A percentile compares a stretch with the other conserved stretches of the same genome.
These are phyloP conservation scores for Pseudopithomyces maydicus DNA, from an alignment of 2,329 filamentous ascomycete species.

Conservation along the genomic window DNA sequence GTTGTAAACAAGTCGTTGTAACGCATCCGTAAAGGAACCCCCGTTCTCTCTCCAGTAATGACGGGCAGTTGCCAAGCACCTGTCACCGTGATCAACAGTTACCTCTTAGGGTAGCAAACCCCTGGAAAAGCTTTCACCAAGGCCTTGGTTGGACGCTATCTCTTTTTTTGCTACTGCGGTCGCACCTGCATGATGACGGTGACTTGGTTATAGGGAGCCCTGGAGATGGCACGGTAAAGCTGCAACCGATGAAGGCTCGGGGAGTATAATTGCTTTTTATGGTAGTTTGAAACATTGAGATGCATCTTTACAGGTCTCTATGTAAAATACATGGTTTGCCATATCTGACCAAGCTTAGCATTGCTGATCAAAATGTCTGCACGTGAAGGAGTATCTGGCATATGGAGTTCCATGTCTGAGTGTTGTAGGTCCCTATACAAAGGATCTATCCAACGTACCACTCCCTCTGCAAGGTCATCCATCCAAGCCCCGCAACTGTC, in stretches of 20 bases:
- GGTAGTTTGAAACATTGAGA: no score
- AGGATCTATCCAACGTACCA: constrained; percentile 1
- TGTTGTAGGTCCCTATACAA: background rate
- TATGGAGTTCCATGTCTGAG: no score
- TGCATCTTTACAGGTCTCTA: no score
- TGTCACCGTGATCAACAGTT: constrained; percentile 2
- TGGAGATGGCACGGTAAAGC: no score
- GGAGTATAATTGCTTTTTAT: no score
- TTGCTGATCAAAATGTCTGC: no score
- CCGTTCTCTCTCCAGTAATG: background rate
- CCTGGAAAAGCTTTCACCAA: background rate
- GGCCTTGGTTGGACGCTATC: background rate
- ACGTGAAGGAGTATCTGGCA: no score
- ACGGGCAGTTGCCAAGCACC: background rate
- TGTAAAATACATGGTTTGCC: no score
- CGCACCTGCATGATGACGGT: background rate
- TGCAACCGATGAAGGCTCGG: no score
- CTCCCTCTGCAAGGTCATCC: constrained; percentile 7
- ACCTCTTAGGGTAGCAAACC: background rate
- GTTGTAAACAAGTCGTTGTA: no score
- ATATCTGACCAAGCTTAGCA: no score
- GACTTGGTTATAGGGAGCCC: no score
- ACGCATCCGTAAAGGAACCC: background rate
- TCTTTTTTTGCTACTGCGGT: background rate
- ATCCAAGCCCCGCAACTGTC: constrained; percentile 1